phyloP scores from a whole-genome alignment of 2,329 filamentous ascomycete genomes.

The Fusarium clavum region DNA sequence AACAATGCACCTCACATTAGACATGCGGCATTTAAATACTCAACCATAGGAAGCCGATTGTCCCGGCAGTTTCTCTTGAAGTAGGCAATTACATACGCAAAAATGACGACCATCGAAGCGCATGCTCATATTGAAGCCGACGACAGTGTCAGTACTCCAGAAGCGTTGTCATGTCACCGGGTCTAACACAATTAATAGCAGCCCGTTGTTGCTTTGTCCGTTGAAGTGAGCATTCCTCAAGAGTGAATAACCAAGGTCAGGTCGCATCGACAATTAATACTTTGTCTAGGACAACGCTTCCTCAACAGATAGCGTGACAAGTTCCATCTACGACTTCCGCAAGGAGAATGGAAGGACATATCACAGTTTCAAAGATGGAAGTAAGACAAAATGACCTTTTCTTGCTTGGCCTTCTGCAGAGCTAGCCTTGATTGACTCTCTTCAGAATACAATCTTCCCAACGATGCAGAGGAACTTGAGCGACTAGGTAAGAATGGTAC shows the following conservation, averaged over 20 bases:
- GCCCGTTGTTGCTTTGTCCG: background rate
- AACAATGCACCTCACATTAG: conserved; percentile 10
- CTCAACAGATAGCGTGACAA: conserved; percentile 22
- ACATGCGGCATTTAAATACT: conserved; percentile 14
- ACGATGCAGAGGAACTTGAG: conserved; percentile 18
- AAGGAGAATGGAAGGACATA: conserved; percentile 28
- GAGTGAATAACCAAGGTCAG: fast-evolving
- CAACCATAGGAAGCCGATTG: background rate
- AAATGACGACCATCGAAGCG: conserved; percentile 24
- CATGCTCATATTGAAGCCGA: conserved; percentile 14
- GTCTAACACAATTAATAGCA: background rate
- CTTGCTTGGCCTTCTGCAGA: fast-evolving
- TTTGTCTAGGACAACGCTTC: conserved; percentile 12
- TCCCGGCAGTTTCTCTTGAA: background rate
- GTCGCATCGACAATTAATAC: background rate
- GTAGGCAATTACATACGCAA: no score
- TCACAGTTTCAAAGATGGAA: conserved; percentile 19
- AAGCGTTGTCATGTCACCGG: fast-evolving
- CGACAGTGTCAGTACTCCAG: background rate
- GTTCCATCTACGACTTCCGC: conserved; percentile 16
- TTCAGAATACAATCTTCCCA: conserved; percentile 21
- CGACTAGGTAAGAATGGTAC: background rate
- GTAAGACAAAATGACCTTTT: background rate
- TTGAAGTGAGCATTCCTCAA: background rate
- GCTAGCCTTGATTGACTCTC: background rate